Evolutionary conservation across 2,329 filamentous ascomycete species (phyloP).

Genomic region (Grosmannia huntii): DNA sequence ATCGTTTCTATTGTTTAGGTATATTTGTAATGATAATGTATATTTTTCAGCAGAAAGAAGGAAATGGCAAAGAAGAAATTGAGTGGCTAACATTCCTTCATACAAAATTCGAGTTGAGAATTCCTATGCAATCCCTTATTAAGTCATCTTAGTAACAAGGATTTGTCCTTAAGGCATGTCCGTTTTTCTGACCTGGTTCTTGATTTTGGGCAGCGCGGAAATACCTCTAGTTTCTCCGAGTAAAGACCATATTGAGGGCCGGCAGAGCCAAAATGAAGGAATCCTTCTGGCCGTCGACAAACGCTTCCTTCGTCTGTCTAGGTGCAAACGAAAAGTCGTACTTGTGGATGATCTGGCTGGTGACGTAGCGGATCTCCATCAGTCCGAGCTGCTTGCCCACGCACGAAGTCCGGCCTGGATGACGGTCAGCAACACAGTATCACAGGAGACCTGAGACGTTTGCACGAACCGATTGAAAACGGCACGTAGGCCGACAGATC

Average conservation of each 20-base stretch:
- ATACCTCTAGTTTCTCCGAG: background rate
- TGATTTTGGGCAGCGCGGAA: too few species aligned
- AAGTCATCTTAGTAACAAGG: too few species aligned
- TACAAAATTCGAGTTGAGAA: too few species aligned
- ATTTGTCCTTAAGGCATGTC: too few species aligned
- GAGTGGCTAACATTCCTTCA: too few species aligned
- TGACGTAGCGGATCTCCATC: slow-evolving; percentile 18
- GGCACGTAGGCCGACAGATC: slow-evolving; percentile 15
- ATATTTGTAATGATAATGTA: too few species aligned
- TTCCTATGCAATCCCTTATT: too few species aligned
- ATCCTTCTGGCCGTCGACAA: slow-evolving; percentile 2
- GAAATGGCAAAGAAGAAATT: too few species aligned
- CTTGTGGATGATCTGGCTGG: slow-evolving; percentile 9
- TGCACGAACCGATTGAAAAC: slow-evolving; percentile 16
- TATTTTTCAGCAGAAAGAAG: too few species aligned
- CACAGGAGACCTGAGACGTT: background rate
- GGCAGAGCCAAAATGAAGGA: slow-evolving; percentile 1
- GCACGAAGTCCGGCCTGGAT: slow-evolving; percentile 20
- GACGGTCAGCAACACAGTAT: background rate
- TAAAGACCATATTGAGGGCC: background rate
- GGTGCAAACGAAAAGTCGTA: slow-evolving; percentile 12
- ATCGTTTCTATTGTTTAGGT: too few species aligned
- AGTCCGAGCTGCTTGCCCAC: slow-evolving; percentile 24
- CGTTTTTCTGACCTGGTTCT: too few species aligned
- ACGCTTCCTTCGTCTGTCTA: slow-evolving; percentile 8